phyloP scores from a whole-genome alignment of 129 eudicot species.

The Calendula officinalis region DNA sequence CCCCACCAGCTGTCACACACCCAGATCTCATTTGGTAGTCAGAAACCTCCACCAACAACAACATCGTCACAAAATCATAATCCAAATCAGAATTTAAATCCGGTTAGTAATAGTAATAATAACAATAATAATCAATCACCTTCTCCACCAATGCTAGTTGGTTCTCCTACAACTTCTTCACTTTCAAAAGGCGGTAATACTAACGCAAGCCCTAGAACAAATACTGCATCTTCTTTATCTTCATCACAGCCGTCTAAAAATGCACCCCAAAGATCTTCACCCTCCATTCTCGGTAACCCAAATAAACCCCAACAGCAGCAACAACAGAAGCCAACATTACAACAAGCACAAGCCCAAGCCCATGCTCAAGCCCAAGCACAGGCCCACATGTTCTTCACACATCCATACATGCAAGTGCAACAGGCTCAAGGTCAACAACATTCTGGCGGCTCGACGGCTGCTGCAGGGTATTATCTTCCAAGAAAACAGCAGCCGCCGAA shows the following conservation, averaged over 20 bases:
- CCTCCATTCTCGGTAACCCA: constrained; percentile 74
- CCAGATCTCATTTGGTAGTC: constrained; percentile 78
- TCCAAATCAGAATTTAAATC: constrained; percentile 41
- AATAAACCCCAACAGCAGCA: constrained; percentile 61
- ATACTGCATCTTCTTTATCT: constrained; percentile 35
- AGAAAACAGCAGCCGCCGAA: constrained; percentile 53
- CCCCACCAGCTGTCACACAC: constrained; percentile 61
- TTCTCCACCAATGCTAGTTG: constrained; percentile 70
- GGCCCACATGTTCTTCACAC: constrained; percentile 50
- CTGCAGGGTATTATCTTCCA: constrained; percentile 54
- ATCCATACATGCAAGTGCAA: constrained; percentile 37
- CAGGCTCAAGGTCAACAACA: constrained; percentile 36
- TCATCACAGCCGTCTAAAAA: constrained; percentile 61
- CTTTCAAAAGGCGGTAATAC: constrained; percentile 64
- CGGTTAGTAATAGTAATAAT: constrained; percentile 37
- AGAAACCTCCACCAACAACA: constrained; percentile 41
- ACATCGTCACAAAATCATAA: constrained; percentile 46
- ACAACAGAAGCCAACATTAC: constrained; percentile 39
- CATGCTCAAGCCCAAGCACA: constrained; percentile 35
- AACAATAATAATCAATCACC: constrained; percentile 46
- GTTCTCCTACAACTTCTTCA: constrained; percentile 85
- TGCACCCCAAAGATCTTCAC: constrained; percentile 52
- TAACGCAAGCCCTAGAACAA: constrained; percentile 66
- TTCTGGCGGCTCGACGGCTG: constrained; percentile 33
- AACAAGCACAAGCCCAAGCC: constrained; percentile 37